These are phyloP conservation scores for Aspergillus tamarii DNA, from an alignment of 2,329 filamentous ascomycete genomes.

Conservation along the genomic window DNA sequence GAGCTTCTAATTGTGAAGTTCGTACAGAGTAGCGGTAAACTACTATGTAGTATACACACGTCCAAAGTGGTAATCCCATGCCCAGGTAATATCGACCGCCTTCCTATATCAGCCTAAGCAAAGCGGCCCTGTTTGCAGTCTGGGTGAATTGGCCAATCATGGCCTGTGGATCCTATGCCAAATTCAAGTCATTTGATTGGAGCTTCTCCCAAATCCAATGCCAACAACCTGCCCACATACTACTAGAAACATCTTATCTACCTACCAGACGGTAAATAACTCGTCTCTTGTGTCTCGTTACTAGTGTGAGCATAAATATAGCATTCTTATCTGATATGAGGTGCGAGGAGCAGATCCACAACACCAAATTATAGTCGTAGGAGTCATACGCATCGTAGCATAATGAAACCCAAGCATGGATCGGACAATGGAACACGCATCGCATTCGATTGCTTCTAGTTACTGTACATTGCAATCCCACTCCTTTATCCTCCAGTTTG, in stretches of 20 bases:
- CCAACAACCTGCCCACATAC: background rate
- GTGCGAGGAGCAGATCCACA: background rate
- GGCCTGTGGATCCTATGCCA: background rate
- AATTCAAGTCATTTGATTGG: constrained; percentile 1
- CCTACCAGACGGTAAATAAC: too few relatives aligned
- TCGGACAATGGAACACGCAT: constrained; percentile 14
- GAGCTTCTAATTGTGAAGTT: background rate
- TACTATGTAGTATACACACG: background rate
- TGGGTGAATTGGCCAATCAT: background rate
- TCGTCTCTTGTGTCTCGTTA: background rate
- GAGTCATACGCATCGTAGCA: background rate
- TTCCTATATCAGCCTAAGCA: background rate
- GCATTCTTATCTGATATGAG: background rate
- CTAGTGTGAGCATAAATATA: background rate
- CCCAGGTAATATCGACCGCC: background rate
- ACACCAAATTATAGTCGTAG: background rate
- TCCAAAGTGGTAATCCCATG: too few relatives aligned
- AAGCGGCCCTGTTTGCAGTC: background rate
- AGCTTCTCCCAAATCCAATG: background rate
- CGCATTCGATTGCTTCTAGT: constrained; percentile 40
- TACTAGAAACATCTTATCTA: background rate
- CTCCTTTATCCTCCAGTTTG: constrained; percentile 13
- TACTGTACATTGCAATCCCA: constrained; percentile 46
- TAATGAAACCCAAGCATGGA: background rate
- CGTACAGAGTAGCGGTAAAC: background rate